Evolutionary conservation across 2,329 filamentous ascomycete genomes (phyloP).

Genomic region (Purpureocillium lavendulum): DNA sequence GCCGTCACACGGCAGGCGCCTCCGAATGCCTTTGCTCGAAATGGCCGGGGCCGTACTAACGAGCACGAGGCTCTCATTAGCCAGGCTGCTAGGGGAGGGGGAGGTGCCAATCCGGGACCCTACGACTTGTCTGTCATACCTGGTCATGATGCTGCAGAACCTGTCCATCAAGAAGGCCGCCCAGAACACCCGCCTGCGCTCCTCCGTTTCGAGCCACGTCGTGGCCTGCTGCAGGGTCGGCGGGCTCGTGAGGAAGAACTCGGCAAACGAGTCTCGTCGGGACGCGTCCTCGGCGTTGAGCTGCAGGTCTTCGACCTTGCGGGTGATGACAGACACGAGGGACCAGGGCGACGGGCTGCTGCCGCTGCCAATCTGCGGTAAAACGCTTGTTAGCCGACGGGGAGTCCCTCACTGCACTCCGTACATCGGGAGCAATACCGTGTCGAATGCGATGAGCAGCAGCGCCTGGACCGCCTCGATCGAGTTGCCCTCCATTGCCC

Average conservation of each 20-base stretch:
- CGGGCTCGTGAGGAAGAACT: conserved; percentile 22
- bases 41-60: conserved; percentile 18
- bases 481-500: conserved; percentile 4
- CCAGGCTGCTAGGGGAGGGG: no score
- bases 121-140: no score
- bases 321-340: conserved; percentile 4
- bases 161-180: conserved; percentile 30
- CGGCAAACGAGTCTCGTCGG: conserved; percentile 14
- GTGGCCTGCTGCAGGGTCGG: conserved; percentile 7
- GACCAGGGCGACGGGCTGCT: conserved; percentile 6
- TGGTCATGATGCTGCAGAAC: conserved; percentile 30
- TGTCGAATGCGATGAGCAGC: conserved; percentile 5
- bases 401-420: no score
- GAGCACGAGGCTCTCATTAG: no score
- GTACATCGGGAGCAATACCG: not conserved
- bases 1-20: conserved; percentile 30
- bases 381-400: no score
- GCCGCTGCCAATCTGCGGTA: conserved; percentile 3
- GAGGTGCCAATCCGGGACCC: no score
- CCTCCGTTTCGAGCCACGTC: conserved; percentile 28
- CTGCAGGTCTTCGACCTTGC: conserved; percentile 6
- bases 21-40: conserved; percentile 12
- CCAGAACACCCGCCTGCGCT: conserved; percentile 31
- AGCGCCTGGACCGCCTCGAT: conserved; percentile 7
- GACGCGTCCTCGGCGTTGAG: conserved; percentile 1